Evolutionary conservation across 2,329 filamentous ascomycete species (phyloP).

Genomic region (Scopulariopsis brevicaulis): DNA sequence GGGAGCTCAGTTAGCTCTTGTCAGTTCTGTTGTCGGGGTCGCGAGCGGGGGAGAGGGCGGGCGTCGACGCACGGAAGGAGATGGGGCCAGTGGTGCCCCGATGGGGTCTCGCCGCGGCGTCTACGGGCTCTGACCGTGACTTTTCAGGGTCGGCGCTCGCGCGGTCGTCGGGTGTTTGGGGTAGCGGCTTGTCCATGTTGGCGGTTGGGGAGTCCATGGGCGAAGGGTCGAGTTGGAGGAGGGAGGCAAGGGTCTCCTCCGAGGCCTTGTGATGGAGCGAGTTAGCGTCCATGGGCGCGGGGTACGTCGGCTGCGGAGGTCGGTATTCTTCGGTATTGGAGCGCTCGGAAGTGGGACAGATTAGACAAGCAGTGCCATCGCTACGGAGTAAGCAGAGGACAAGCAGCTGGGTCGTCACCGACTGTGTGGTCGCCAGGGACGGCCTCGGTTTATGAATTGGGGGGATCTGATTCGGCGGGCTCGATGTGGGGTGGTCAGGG

Average conservation of each 20-base stretch:
- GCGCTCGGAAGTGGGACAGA: background rate
- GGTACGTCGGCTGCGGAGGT: background rate
- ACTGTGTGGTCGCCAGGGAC: background rate
- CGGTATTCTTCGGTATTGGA: too few relatives aligned
- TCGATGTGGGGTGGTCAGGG: background rate
- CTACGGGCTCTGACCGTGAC: background rate
- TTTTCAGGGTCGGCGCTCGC: background rate
- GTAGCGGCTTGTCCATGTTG: background rate
- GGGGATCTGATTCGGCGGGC: background rate
- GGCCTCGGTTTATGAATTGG: background rate
- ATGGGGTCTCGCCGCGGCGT: background rate
- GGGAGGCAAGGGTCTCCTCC: slow-evolving; percentile 10
- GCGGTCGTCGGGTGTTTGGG: background rate
- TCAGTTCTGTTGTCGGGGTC: background rate
- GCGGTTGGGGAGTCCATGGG: slow-evolving; percentile 5
- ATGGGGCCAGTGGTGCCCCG: background rate
- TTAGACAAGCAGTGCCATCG: background rate
- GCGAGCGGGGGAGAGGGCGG: background rate
- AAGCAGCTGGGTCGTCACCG: too few relatives aligned
- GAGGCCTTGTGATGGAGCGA: slow-evolving; percentile 8
- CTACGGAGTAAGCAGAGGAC: too few relatives aligned
- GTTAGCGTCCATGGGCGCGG: background rate
- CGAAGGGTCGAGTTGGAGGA: slow-evolving; percentile 10
- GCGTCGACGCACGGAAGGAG: background rate
- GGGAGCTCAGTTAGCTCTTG: background rate